Evolutionary conservation across 2,329 filamentous ascomycete species (phyloP).

Genomic region (Tolypocladium inflatum): DNA sequence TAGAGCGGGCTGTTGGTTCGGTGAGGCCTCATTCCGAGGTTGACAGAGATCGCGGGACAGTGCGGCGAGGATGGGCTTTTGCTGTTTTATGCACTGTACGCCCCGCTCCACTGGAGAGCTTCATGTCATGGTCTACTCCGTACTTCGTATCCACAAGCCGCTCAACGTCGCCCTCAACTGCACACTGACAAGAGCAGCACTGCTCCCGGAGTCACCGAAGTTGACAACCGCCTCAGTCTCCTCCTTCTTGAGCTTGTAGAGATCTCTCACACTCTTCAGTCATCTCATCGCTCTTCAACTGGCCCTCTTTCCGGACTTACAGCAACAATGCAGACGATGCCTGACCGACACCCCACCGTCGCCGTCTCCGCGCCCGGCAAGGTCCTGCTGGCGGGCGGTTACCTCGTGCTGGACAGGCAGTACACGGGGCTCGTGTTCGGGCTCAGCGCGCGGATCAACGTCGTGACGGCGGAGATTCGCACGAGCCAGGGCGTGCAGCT

Average conservation of each 20-base stretch:
- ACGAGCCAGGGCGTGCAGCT: slow-evolving; percentile 54
- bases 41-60: background rate
- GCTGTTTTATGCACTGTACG: background rate
- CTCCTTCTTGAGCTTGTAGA: background rate
- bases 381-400: slow-evolving; percentile 88
- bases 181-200: background rate
- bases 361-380: slow-evolving; percentile 91
- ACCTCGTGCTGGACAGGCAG: slow-evolving; percentile 80
- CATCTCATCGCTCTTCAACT: background rate
- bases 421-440: slow-evolving; percentile 71
- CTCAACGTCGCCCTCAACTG: background rate
- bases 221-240: too few relatives aligned
- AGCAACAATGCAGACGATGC: background rate
- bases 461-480: slow-evolving; percentile 47
- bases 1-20: background rate
- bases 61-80: background rate
- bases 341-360: slow-evolving; percentile 22
- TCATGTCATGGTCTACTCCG: background rate
- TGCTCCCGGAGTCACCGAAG: too few relatives aligned
- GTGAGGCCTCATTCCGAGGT: background rate
- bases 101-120: background rate
- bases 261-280: background rate
- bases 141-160: background rate
- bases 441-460: slow-evolving; percentile 58
- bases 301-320: background rate